Conservation (phyloP, 1,284 basidiomycete species). For the Apiotrichum montevideense region DNA sequence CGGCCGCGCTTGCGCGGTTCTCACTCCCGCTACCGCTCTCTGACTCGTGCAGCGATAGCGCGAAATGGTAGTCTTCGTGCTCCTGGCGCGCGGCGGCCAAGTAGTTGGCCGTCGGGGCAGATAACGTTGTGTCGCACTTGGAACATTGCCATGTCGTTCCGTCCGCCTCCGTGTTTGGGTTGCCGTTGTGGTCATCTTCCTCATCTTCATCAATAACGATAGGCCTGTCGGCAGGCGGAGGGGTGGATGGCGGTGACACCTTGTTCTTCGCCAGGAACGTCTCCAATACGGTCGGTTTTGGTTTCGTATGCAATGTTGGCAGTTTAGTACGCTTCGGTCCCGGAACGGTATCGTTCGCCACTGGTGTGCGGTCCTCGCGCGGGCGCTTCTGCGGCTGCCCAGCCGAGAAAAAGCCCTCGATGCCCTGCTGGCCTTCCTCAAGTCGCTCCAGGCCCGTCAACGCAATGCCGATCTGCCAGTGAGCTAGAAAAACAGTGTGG, state of each 20-base stretch:
- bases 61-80: conserved; percentile 81
- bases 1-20: neutral
- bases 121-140: conserved; percentile 19
- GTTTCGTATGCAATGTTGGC: conserved; percentile 25
- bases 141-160: conserved; percentile 26
- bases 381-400: conserved; percentile 1
- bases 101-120: conserved; percentile 4
- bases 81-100: conserved; percentile 55
- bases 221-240: too few species aligned
- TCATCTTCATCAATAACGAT: neutral
- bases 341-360: conserved; percentile 6
- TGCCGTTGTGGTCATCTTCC: neutral
- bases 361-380: conserved; percentile 6
- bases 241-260: neutral
- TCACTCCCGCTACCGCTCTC: conserved; percentile 18
- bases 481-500: too few species aligned
- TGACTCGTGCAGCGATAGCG: conserved; percentile 58
- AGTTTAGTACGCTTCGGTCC: conserved; percentile 27
- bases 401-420: conserved; percentile 71
- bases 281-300: conserved; percentile 23
- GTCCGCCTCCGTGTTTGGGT: neutral
- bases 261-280: conserved; percentile 19
- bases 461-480: conserved; percentile 56
- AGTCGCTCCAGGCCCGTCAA: conserved; percentile 76
- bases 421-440: conserved; percentile 75